phyloP scores from a whole-genome alignment of 371 early-diverging fungal genomes.

The Mucor racemosus region DNA sequence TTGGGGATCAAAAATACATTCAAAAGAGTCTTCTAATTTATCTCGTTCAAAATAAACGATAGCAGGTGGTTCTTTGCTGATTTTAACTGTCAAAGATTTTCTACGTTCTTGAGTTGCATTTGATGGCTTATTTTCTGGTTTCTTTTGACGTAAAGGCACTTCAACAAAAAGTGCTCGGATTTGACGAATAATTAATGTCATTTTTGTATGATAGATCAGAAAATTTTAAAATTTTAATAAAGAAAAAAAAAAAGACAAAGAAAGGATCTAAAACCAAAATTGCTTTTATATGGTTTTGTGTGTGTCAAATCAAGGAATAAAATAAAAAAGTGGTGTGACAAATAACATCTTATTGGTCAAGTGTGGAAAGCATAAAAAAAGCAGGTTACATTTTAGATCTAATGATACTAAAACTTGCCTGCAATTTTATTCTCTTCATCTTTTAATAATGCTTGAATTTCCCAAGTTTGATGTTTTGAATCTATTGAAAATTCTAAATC shows the following conservation, averaged over 20 bases:
- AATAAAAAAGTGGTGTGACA: conserved; percentile 18
- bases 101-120: conserved; percentile 13
- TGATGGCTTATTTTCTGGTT: conserved; percentile 6
- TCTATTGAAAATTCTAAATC: conserved; percentile 89
- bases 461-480: conserved; percentile 65
- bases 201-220: conserved; percentile 10
- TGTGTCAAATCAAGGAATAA: conserved; percentile 12
- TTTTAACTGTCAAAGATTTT: conserved; percentile 41
- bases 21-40: conserved; percentile 40
- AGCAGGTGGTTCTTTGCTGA: conserved; percentile 51
- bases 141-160: conserved; percentile 14
- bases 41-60: conserved; percentile 47
- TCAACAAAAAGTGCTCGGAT: conserved; percentile 18
- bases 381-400: conserved; percentile 11
- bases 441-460: conserved; percentile 29
- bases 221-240: background rate
- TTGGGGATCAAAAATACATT: conserved; percentile 51
- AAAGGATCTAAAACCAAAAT: conserved; percentile 11
- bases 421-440: conserved; percentile 16
- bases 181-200: conserved; percentile 31
- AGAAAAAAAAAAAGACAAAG: conserved; percentile 7
- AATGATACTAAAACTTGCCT: background rate
- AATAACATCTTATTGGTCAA: background rate
- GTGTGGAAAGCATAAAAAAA: conserved; percentile 7
- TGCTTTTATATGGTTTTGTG: conserved; percentile 12